Percentiles rank a stretch among this genome's conserved stretches.
phyloP scores from a whole-genome alignment of 1,139 yeast genomes.

The Yamadazyma songkhlaensis region DNA sequence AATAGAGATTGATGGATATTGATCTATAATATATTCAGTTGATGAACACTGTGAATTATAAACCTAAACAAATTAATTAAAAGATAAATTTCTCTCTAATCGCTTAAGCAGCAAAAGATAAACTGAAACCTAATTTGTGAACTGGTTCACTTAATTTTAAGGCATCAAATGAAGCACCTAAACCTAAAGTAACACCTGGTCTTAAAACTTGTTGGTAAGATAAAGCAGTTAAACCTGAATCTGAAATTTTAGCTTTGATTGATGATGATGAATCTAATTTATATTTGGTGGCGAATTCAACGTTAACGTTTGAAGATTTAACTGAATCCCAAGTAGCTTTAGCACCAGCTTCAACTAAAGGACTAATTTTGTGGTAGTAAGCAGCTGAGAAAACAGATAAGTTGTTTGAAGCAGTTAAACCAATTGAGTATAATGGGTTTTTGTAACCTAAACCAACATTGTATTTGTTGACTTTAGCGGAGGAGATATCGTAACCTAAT shows the following conservation, averaged over 20 bases:
- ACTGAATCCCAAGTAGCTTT: conserved; percentile 93
- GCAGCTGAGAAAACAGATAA: conserved; percentile 91
- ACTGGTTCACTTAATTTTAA: conserved; percentile 95
- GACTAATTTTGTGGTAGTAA: conserved; percentile 93
- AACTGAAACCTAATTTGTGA: conserved; percentile 95
- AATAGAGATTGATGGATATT: neutral
- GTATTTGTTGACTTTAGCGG: conserved; percentile 92
- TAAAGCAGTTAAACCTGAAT: conserved; percentile 92
- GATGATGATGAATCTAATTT: conserved; percentile 81
- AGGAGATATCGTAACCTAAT: conserved; percentile 91
- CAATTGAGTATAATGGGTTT: conserved; percentile 83
- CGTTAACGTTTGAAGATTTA: conserved; percentile 63
- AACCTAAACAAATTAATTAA: neutral
- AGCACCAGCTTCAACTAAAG: conserved; percentile 94
- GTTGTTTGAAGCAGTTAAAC: conserved; percentile 87
- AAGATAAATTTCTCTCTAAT: neutral
- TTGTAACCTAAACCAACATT: conserved; percentile 93
- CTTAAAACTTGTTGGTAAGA: conserved; percentile 93
- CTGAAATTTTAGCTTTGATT: conserved; percentile 96
- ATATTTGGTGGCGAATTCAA: conserved; percentile 97
- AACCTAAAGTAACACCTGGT: conserved; percentile 96
- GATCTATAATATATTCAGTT: conserved; percentile 7
- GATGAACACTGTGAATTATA: conserved; percentile 3
- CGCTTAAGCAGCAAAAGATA: conserved; percentile 80
- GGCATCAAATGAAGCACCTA: conserved; percentile 97